phyloP scores from a whole-genome alignment of 1,284 basidiomycete genomes.

The Apiotrichum brassicae region DNA sequence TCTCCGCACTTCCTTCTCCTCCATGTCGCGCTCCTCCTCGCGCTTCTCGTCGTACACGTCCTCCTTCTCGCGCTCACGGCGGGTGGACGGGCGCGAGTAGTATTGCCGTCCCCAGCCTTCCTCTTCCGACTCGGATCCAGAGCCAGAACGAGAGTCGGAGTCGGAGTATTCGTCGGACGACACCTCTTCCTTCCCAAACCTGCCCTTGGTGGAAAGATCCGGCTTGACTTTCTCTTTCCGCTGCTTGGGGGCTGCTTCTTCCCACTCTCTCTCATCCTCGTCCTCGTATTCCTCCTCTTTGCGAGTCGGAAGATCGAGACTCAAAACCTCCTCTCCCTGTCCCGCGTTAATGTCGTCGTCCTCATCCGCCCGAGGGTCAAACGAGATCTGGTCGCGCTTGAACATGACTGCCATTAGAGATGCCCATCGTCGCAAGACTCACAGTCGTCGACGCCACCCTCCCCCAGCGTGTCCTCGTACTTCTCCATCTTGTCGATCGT shows the following conservation, averaged over 20 bases:
- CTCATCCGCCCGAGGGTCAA: conserved; percentile 57
- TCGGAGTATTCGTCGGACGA: conserved; percentile 53
- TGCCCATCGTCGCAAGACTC: conserved; percentile 20
- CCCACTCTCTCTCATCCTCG: conserved; percentile 45
- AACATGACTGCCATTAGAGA: conserved; percentile 42
- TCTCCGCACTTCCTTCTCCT: conserved; percentile 51
- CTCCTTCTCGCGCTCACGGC: conserved; percentile 17
- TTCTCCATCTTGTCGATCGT: conserved; percentile 39
- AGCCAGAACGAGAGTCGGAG: conserved; percentile 35
- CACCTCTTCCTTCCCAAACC: conserved; percentile 44
- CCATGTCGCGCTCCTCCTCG: conserved; percentile 21
- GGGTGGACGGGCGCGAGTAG: conserved; percentile 57
- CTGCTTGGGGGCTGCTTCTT: conserved; percentile 26
- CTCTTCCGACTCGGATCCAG: conserved; percentile 41
- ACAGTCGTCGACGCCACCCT: conserved; percentile 48
- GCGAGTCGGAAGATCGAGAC: conserved; percentile 42
- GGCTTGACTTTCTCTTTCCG: conserved; percentile 46
- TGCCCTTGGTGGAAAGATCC: conserved; percentile 37
- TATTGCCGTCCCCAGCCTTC: conserved; percentile 79
- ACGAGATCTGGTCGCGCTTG: conserved; percentile 66
- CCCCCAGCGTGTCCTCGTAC: conserved; percentile 46
- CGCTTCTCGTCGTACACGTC: conserved; percentile 50
- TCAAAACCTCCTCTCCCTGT: conserved; percentile 63
- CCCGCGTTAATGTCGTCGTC: conserved; percentile 42
- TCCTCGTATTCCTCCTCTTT: conserved; percentile 11